Evolutionary conservation across 208 protist species (phyloP).

Genomic region (Leishmania martiniquensis): DNA sequence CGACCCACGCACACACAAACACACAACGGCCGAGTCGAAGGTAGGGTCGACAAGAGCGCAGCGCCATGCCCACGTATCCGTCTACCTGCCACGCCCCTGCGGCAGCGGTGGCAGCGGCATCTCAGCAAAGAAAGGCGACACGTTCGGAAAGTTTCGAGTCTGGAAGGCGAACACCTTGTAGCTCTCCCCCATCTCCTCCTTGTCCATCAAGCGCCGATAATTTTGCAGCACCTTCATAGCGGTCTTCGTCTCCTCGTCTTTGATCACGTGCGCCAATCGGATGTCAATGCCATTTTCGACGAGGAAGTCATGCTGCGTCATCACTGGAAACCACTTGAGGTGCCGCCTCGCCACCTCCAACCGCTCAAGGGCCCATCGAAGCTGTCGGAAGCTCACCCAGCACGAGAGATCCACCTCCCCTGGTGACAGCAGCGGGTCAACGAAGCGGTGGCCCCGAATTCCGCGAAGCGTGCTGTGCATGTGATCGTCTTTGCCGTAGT

Average conservation of each 20-base stretch:
- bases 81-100: slow-evolving; percentile 12
- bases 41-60: background rate
- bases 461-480: slow-evolving; percentile 91
- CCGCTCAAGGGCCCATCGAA: slow-evolving; percentile 84
- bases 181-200: slow-evolving; percentile 88
- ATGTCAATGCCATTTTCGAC: slow-evolving; percentile 88
- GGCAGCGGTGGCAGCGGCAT: slow-evolving; percentile 69
- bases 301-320: slow-evolving; percentile 88
- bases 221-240: slow-evolving; percentile 90
- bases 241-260: slow-evolving; percentile 87
- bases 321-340: slow-evolving; percentile 86
- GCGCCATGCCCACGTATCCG: background rate
- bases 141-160: slow-evolving; percentile 85
- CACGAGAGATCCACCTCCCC: slow-evolving; percentile 92
- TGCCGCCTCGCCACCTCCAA: slow-evolving; percentile 80
- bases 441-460: slow-evolving; percentile 91
- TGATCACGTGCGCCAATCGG: slow-evolving; percentile 84
- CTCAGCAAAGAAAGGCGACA: slow-evolving; percentile 83
- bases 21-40: too few species aligned
- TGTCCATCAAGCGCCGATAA: slow-evolving; percentile 84
- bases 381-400: slow-evolving; percentile 89
- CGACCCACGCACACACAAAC: too few species aligned
- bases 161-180: slow-evolving; percentile 93
- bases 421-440: slow-evolving; percentile 88
- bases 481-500: slow-evolving; percentile 94